Base-by-base conservation (phyloP, 1,284 basidiomycete genomes). In the Clitocybe nebularis region DNA sequence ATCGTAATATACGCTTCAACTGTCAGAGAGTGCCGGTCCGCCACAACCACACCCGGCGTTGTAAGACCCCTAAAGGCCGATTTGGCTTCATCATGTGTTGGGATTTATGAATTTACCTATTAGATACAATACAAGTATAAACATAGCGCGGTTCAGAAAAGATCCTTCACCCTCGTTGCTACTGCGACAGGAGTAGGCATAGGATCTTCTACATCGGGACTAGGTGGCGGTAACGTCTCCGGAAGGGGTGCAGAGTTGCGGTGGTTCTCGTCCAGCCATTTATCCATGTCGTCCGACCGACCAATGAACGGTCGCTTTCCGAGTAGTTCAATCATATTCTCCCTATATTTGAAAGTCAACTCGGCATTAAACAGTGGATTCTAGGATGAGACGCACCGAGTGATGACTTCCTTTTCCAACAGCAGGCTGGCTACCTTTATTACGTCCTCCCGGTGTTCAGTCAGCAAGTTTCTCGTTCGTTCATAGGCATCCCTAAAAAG, bases 381-480 rank as follows among this genome's bases (percentile, higher is more conserved):
- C 30, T 39, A 21, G 14, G 26, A 24, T 20, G 11, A 24, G 16
- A 23, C 24, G 36, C 58, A 89, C 87, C 93, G 81, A 36, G 90
- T 95, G 48, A 99, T 86, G 17, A 98, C 90, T 66, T 99, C 95
- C 69, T 93, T 95, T 64, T 93, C 81, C 13, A 99, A 71, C 33
- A 99, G 71, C 26, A 92, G 67, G 64, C 89, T 73, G 0, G 95
- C 95, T 9, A 99, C 91, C 69, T 94, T 95, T 67, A 97, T 92
- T 1, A 99, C 93, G 50, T 94, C 88, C 16, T 77, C 85, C 50
- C 80, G 81, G 64, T 96, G 89, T 53, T 88, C 75, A 1, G 76
- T 89, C 44, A 99, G 69, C 8, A 99, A 74, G 36, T 87, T 76
- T 14, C 79, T 88, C 30, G 94, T 98, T 41, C 94, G 80, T 50